Evolutionary conservation across 176 grass and related monocot species (phyloP).

Genomic region (Cenchrus americanus): DNA sequence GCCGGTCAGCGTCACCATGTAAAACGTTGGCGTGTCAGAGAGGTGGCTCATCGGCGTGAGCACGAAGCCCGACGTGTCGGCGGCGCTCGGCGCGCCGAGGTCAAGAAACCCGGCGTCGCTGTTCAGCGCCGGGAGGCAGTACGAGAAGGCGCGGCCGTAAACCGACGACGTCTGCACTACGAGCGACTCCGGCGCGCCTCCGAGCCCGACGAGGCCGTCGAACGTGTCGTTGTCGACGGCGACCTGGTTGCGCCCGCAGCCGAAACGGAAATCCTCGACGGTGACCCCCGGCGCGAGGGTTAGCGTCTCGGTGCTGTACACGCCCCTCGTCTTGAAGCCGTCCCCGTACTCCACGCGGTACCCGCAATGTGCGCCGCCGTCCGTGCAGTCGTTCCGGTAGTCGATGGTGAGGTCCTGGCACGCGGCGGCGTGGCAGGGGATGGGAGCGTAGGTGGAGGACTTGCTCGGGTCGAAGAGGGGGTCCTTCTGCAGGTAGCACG

Average conservation of each 20-base stretch:
- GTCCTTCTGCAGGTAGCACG: constrained; percentile 52
- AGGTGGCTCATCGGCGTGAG: constrained; percentile 44
- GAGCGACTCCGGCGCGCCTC: constrained; percentile 49
- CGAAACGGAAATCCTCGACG: constrained; percentile 43
- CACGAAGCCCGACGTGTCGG: constrained; percentile 16
- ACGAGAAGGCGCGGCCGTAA: constrained; percentile 65
- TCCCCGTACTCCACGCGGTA: constrained; percentile 22
- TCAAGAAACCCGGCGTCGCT: constrained; percentile 49
- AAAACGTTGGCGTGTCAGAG: constrained; percentile 34
- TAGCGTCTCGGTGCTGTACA: constrained; percentile 57
- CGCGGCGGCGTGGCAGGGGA: constrained; percentile 3
- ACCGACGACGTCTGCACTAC: constrained; percentile 42
- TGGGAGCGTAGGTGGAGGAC: constrained; percentile 15
- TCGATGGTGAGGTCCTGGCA: not conserved
- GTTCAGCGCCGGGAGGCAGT: constrained; percentile 59
- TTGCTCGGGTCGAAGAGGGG: constrained; percentile 23
- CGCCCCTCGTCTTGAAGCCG: constrained; percentile 26
- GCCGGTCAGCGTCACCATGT: constrained; percentile 43
- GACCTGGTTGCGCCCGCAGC: constrained; percentile 51
- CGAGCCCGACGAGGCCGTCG: constrained; percentile 70
- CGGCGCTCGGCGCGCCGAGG: constrained; percentile 39
- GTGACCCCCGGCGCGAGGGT: constrained; percentile 22
- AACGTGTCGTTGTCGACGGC: constrained; percentile 44
- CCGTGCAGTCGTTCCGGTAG: not conserved
- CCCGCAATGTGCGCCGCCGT: too few species aligned